phyloP scores from a whole-genome alignment of 345 rosid species.

The Gossypium herbaceum region DNA sequence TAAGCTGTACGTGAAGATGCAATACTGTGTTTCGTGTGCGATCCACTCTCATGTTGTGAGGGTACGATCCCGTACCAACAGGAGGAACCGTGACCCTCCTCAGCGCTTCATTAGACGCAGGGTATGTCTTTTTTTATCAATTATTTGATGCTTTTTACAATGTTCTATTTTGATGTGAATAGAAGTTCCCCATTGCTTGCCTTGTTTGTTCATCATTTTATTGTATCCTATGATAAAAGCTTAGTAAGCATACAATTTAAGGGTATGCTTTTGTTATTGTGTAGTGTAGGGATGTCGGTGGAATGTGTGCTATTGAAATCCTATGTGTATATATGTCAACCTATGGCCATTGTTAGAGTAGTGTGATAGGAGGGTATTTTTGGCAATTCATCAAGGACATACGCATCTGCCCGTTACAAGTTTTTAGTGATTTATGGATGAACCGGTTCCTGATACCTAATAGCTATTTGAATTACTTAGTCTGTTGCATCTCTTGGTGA shows the following conservation, averaged over 20 bases:
- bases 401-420: neutral
- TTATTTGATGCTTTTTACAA: neutral
- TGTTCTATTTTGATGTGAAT: neutral
- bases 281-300: neutral
- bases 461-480: neutral
- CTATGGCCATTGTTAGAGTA: neutral
- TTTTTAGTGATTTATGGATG: conserved; percentile 8
- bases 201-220: neutral
- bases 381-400: neutral
- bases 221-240: neutral
- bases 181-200: neutral
- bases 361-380: neutral
- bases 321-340: neutral
- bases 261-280: neutral
- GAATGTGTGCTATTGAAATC: neutral
- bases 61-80: conserved; percentile 80
- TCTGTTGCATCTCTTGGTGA: conserved; percentile 5
- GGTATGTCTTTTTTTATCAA: conserved; percentile 30
- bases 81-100: conserved; percentile 91
- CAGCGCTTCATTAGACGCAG: conserved; percentile 83
- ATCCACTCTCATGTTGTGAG: conserved; percentile 97
- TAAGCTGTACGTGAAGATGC: conserved; percentile 80
- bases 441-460: conserved; percentile 4
- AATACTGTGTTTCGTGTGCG: conserved; percentile 92
- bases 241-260: neutral